These are phyloP conservation scores for Lentinula raphanica DNA, from an alignment of 768 basidiomycete species.

Conservation along the genomic window DNA sequence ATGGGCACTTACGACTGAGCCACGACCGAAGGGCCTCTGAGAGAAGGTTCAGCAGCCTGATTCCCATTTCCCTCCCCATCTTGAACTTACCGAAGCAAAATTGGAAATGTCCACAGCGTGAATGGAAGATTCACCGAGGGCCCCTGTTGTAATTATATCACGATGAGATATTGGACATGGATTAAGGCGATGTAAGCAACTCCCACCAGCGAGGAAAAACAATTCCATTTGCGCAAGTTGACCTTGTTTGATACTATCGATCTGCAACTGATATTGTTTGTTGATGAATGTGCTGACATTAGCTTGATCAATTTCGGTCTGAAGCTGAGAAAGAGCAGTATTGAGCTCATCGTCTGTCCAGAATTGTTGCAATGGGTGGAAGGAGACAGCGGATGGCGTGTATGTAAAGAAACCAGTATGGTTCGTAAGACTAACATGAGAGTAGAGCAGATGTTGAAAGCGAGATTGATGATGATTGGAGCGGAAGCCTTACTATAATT, in stretches of 20 bases:
- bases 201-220: background rate
- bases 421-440: background rate
- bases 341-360: background rate
- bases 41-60: background rate
- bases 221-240: background rate
- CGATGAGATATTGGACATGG: background rate
- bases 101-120: background rate
- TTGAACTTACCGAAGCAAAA: background rate
- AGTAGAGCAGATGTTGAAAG: background rate
- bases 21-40: conserved; percentile 2
- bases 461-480: no score
- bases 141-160: background rate
- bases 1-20: background rate
- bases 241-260: background rate
- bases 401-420: background rate
- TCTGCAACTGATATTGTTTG: background rate
- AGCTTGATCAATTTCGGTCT: background rate
- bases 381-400: background rate
- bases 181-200: background rate
- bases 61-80: no score
- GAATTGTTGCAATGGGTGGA: background rate
- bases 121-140: background rate
- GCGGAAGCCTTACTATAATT: background rate
- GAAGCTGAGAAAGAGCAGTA: background rate
- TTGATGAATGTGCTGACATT: background rate